Conservation (phyloP, 2,329 filamentous ascomycete species). For the Chrysosporium keratinophilum region DNA sequence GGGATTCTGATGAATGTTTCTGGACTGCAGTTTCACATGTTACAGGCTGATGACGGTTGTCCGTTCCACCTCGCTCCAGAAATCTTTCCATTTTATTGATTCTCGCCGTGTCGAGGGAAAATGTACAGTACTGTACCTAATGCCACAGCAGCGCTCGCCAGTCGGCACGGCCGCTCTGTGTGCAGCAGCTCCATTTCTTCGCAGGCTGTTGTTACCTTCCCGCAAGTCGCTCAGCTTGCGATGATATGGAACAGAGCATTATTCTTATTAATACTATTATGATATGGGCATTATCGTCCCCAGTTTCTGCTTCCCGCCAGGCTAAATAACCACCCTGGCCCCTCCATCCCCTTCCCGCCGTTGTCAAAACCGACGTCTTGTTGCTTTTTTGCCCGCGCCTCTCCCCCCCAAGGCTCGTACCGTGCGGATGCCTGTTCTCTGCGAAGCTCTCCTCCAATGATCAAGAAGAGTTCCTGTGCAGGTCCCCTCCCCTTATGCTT, state of each 20-base stretch:
- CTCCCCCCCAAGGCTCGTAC: background rate
- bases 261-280: background rate
- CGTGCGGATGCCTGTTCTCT: background rate
- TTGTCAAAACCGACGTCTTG: background rate
- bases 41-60: no score
- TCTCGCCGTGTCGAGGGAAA: no score
- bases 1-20: no score
- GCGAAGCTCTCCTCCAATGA: background rate
- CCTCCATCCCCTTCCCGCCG: background rate
- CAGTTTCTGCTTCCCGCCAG: background rate
- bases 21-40: no score
- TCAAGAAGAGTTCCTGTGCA: background rate
- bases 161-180: no score
- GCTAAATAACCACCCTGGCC: slow-evolving; percentile 11
- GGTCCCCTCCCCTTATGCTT: background rate
- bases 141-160: no score
- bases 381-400: background rate
- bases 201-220: background rate
- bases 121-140: no score
- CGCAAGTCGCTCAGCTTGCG: background rate
- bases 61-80: no score
- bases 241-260: background rate
- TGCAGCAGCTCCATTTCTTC: no score
- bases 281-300: background rate
- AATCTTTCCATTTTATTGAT: no score